These are phyloP conservation scores for Paspalum notatum DNA, from an alignment of 176 grass and related monocot species.

Conservation along the genomic window DNA sequence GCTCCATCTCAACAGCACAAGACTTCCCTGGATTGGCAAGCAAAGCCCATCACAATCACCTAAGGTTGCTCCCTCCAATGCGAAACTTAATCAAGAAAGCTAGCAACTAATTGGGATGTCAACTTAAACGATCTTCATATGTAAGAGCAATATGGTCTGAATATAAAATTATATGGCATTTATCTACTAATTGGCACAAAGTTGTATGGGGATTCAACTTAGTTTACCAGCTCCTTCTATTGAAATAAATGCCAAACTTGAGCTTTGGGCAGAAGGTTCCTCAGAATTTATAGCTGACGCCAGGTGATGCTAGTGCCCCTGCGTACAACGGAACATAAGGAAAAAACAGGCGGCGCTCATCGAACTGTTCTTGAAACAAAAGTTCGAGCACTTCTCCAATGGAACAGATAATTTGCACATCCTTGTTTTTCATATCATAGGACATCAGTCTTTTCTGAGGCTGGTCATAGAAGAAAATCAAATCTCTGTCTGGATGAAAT, in stretches of 20 bases:
- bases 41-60: background rate
- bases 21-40: background rate
- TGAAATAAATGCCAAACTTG: background rate
- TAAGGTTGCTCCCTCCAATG: no score
- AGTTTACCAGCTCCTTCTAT: background rate
- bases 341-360: background rate
- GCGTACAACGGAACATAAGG: background rate
- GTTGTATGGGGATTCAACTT: background rate
- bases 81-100: background rate
- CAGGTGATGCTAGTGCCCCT: background rate
- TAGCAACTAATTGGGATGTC: no score
- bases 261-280: background rate
- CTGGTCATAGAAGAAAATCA: background rate
- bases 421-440: background rate
- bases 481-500: background rate
- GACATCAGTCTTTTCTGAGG: background rate
- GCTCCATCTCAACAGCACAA: background rate
- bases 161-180: no score
- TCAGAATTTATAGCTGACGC: background rate
- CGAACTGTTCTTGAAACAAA: background rate
- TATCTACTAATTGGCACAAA: background rate
- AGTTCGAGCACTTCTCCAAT: background rate
- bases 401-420: background rate
- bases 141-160: no score
- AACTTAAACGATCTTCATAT: no score